Evolutionary conservation across 192 early-diverging fungal genomes (phyloP).

Genomic region (Coemansia sp.): DNA sequence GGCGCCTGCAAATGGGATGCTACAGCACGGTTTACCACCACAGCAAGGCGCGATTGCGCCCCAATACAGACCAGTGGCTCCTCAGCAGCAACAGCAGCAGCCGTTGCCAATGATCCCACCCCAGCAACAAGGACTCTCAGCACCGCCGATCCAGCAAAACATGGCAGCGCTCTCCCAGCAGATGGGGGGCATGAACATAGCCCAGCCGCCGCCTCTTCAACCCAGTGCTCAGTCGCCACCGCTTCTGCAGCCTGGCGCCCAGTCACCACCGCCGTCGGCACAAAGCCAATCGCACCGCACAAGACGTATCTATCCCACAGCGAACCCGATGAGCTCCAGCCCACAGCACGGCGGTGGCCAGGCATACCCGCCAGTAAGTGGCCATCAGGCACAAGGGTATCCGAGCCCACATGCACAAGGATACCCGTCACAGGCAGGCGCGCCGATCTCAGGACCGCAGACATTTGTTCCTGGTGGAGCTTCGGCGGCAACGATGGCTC

Average conservation of each 20-base stretch:
- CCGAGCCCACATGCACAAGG: slow-evolving; percentile 20
- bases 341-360: slow-evolving; percentile 8
- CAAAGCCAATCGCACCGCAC: slow-evolving; percentile 38
- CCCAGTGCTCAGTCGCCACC: slow-evolving; percentile 27
- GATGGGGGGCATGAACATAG: slow-evolving; percentile 41
- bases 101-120: slow-evolving; percentile 16
- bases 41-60: slow-evolving; percentile 19
- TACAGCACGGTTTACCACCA: slow-evolving; percentile 35
- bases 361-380: slow-evolving; percentile 22
- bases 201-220: slow-evolving; percentile 26
- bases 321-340: slow-evolving; percentile 11
- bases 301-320: slow-evolving; percentile 27
- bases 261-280: slow-evolving; percentile 20
- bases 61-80: slow-evolving; percentile 27
- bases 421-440: slow-evolving; percentile 23
- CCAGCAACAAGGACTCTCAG: not conserved
- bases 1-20: slow-evolving; percentile 27
- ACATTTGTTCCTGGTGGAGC: slow-evolving; percentile 45
- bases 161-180: slow-evolving; percentile 30
- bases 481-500: not conserved
- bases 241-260: slow-evolving; percentile 25
- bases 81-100: slow-evolving; percentile 31
- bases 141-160: slow-evolving; percentile 22
- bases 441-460: slow-evolving; percentile 36
- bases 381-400: slow-evolving; percentile 25